Percentiles rank a stretch among this genome's conserved stretches.
Conservation (phyloP, 306 rosid genomes). For the Echinosophora koreensis region DNA sequence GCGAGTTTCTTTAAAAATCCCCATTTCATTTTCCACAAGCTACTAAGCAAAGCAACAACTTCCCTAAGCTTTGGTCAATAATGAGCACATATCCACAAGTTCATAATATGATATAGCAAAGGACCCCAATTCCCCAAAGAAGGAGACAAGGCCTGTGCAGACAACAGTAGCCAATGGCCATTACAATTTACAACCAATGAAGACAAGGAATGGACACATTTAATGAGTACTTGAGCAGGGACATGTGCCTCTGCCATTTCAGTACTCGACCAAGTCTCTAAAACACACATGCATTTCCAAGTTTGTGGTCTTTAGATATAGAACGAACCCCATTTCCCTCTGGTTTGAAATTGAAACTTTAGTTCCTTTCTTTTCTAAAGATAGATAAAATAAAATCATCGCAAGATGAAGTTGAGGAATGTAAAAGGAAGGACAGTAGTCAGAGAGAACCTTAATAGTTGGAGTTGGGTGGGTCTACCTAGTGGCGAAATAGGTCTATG, state of each 20-base stretch:
- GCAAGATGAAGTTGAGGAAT: constrained; percentile 16
- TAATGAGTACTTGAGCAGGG: constrained; percentile 26
- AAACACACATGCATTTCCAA: constrained; percentile 21
- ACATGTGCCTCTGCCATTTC: constrained; percentile 47
- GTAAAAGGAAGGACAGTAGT: not conserved
- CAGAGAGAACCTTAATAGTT: constrained; percentile 4
- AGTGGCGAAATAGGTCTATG: constrained; percentile 20
- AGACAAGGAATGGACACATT: constrained; percentile 15
- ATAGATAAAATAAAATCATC: not conserved
- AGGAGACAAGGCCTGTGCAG: constrained; percentile 37
- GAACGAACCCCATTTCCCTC: constrained; percentile 17
- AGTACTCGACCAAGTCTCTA: not conserved
- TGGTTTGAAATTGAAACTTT: not conserved
- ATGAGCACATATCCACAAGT: constrained; percentile 16
- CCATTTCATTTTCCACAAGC: not conserved
- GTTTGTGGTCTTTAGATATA: constrained; percentile 18
- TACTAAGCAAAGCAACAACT: not conserved
- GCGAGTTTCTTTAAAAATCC: not conserved
- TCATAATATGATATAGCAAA: not conserved
- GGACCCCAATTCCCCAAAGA: not conserved
- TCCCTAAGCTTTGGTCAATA: not conserved
- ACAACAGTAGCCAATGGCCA: not conserved
- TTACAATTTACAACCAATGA: not conserved
- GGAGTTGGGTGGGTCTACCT: constrained; percentile 18
- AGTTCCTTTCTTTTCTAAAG: not conserved